Evolutionary conservation across 106 monocot genomes (phyloP), one percentile per base, ranked within the genome.

Genomic region (Amphibolis antarctica): DNA sequence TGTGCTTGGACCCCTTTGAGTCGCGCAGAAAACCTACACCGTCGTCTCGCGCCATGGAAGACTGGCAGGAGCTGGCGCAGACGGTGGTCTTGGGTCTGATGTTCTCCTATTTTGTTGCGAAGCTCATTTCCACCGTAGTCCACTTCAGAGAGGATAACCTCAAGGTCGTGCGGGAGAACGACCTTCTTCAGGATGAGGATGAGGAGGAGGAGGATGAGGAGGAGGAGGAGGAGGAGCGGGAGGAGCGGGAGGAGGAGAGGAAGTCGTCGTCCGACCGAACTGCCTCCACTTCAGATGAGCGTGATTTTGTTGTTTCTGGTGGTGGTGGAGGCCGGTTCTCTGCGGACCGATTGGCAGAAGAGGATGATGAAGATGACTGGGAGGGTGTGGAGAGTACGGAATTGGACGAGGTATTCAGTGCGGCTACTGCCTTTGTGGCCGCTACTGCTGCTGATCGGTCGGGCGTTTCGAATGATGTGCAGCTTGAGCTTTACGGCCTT

Each of bases 331-430:
- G 58, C 46, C 0, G 21, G 43, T 7, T 36, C 7, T 7, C 7
- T 30, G 69, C 14, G 9, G 75, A 58, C 10, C 72, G 64, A 5
- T 67, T 59, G 7, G 57, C 26, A 0, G 60, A 69, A 10, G 62
- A 80, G 12, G 78, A 62, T 9, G 61, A 65, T 9, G 85, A 89
- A 19, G 80, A 80, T 52, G 91, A 91, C 28, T 99, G 98, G 98
- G 98, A 99, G 64, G 91, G 98, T 53, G 77, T 99, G 5, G 98
- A 99, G 78, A 88, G 85, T 71, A 91, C 88, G 17, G 98, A 99
- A 59, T 71, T 99, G 26, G 98, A 99, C 47, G 98, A 99, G 74
- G 69, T 67, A 44, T 99, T 99, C 63, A 85, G 91, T 23, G 91
- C 87, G 19, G 98, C 91, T 14, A 76, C 91, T 10, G 73, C 88